phyloP scores from a whole-genome alignment of 2,329 filamentous ascomycete genomes.

The Scedosporium apiospermum region DNA sequence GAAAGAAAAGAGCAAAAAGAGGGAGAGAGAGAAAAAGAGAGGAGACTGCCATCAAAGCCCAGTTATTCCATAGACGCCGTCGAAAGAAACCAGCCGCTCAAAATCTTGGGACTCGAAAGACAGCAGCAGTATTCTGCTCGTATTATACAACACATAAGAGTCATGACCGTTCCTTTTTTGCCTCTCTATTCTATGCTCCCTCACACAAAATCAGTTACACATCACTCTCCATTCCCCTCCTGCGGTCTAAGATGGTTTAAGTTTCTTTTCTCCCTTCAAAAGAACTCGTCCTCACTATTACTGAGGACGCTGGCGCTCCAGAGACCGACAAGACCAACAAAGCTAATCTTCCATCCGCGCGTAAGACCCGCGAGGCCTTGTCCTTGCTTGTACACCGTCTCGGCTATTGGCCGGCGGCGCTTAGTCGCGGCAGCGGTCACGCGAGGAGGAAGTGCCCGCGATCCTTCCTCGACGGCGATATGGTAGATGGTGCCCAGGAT shows the following conservation, averaged over 20 bases:
- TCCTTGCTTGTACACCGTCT: conserved; percentile 44
- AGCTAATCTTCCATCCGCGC: conserved; percentile 68
- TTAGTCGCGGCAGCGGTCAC: conserved; percentile 2
- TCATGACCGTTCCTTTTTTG: conserved; percentile 1
- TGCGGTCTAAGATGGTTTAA: background rate
- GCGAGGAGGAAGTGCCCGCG: conserved; percentile 20
- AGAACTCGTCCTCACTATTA: conserved; percentile 28
- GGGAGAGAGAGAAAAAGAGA: conserved; percentile 1
- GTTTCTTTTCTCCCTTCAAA: background rate
- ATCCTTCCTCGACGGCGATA: conserved; percentile 77
- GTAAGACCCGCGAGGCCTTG: conserved; percentile 62
- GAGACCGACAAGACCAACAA: conserved; percentile 66
- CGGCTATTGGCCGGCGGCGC: conserved; percentile 11
- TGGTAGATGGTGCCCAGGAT: conserved; percentile 84
- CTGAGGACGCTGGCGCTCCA: conserved; percentile 61
- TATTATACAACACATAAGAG: conserved; percentile 1
- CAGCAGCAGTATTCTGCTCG: conserved; percentile 4
- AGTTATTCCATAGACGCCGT: conserved; percentile 1
- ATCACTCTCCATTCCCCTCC: background rate
- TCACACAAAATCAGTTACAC: background rate
- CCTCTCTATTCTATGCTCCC: background rate
- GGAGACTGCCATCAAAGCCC: background rate
- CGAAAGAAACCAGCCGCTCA: conserved; percentile 2
- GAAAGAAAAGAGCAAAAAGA: conserved; percentile 2
- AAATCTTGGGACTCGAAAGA: conserved; percentile 7